Percentiles rank a stretch among this genome's conserved stretches.
phyloP scores from a whole-genome alignment of 345 rosid genomes.

The Corchorus capsularis region DNA sequence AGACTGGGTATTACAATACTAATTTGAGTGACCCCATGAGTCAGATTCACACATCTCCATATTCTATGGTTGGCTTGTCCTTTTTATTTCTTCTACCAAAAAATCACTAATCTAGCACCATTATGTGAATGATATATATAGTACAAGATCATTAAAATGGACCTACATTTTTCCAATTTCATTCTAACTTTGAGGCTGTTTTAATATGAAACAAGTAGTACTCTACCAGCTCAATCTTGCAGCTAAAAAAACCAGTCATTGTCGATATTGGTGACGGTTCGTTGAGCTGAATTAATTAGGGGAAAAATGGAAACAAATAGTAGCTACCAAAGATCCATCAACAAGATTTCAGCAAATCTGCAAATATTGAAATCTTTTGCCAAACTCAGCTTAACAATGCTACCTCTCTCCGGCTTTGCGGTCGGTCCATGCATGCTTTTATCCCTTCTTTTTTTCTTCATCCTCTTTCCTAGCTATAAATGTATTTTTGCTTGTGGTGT shows the following conservation, averaged over 20 bases:
- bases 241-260: not conserved
- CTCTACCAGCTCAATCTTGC: not conserved
- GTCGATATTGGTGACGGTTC: not conserved
- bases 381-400: constrained; percentile 4
- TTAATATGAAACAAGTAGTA: not conserved
- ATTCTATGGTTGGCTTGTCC: not conserved
- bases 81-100: not conserved
- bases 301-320: constrained; percentile 3
- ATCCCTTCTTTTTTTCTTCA: not conserved
- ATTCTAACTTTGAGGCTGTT: not conserved
- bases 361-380: constrained; percentile 24
- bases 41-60: constrained; percentile 1
- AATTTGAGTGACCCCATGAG: not conserved
- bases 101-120: not conserved
- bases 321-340: constrained; percentile 12
- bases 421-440: not conserved
- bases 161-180: not conserved
- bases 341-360: constrained; percentile 2
- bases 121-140: not conserved
- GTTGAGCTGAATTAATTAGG: constrained; percentile 26
- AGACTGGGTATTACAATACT: not conserved
- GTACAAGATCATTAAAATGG: not conserved
- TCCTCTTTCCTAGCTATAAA: not conserved
- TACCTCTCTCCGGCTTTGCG: not conserved
- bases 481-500: constrained; percentile 6